These are phyloP conservation scores for Boletus edulis DNA, from an alignment of 768 basidiomycete genomes.

Conservation along the genomic window DNA sequence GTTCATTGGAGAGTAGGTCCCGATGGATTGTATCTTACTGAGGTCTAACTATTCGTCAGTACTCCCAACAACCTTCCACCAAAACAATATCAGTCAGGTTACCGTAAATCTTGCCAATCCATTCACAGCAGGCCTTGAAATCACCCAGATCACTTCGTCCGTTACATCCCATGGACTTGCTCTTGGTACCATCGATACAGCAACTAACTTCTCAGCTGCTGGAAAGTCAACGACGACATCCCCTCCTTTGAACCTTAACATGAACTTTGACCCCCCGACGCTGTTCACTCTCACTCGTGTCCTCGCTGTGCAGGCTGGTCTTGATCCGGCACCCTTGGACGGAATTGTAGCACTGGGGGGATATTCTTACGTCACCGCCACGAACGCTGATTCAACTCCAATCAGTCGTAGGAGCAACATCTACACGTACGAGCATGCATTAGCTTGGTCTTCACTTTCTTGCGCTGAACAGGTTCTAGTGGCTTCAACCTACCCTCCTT, in stretches of 20 bases:
- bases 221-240: slow-evolving; percentile 57
- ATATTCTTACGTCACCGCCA: slow-evolving; percentile 48
- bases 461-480: slow-evolving; percentile 29
- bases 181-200: slow-evolving; percentile 58
- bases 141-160: slow-evolving; percentile 59
- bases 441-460: neutral
- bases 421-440: slow-evolving; percentile 44
- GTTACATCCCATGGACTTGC: slow-evolving; percentile 59
- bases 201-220: slow-evolving; percentile 47
- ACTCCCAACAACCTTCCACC: slow-evolving; percentile 58
- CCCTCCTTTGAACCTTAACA: slow-evolving; percentile 54
- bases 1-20: slow-evolving; percentile 49
- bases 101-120: slow-evolving; percentile 63
- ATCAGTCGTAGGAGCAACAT: slow-evolving; percentile 42
- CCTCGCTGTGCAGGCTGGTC: slow-evolving; percentile 61
- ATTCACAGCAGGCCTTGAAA: slow-evolving; percentile 56
- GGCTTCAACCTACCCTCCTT: slow-evolving; percentile 63
- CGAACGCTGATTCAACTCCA: slow-evolving; percentile 32
- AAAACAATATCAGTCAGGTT: slow-evolving; percentile 64
- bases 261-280: slow-evolving; percentile 67
- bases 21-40: neutral
- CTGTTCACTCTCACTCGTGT: slow-evolving; percentile 71
- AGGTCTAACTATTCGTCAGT: slow-evolving; percentile 35
- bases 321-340: slow-evolving; percentile 60
- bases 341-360: slow-evolving; percentile 65